phyloP scores from a whole-genome alignment of 31 red algal genomes.

The Porphyra umbilicalis region DNA sequence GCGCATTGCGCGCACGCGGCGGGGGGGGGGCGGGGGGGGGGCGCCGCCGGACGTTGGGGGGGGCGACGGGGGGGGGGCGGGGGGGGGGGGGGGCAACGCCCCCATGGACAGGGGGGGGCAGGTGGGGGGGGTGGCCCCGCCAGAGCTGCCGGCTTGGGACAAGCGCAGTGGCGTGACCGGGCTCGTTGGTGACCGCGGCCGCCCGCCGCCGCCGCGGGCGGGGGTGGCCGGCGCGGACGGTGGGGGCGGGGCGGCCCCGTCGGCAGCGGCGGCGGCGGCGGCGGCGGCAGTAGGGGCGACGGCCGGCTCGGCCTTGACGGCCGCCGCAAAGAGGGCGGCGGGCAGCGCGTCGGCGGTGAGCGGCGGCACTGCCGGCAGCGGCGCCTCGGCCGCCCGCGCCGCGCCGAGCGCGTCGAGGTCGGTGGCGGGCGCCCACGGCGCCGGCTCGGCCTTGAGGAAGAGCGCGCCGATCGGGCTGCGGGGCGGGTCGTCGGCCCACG shows the following conservation, averaged over 20 bases:
- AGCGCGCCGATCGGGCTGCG: background rate
- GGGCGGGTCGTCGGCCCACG: background rate
- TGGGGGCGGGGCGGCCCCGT: background rate
- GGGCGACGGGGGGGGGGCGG: background rate
- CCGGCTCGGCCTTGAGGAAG: background rate
- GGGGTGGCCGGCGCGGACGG: background rate
- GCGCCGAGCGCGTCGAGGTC: background rate
- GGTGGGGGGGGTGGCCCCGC: background rate
- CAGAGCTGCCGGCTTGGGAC: background rate
- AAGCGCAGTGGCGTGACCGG: background rate
- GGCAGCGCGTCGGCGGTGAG: background rate
- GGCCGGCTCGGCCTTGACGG: background rate
- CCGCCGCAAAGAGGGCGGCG: background rate
- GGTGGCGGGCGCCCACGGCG: background rate
- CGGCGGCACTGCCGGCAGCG: background rate
- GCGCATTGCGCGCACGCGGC: conserved; percentile 30
- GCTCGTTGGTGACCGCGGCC: background rate
- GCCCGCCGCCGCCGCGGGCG: background rate
- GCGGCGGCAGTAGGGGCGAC: background rate
- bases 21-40: background rate
- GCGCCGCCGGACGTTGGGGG: background rate
- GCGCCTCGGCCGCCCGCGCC: background rate
- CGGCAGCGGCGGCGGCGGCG: too few relatives aligned
- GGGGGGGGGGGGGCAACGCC: background rate
- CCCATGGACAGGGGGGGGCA: too few relatives aligned